phyloP scores from a whole-genome alignment of 768 basidiomycete species.

The Dendrothele bispora region DNA sequence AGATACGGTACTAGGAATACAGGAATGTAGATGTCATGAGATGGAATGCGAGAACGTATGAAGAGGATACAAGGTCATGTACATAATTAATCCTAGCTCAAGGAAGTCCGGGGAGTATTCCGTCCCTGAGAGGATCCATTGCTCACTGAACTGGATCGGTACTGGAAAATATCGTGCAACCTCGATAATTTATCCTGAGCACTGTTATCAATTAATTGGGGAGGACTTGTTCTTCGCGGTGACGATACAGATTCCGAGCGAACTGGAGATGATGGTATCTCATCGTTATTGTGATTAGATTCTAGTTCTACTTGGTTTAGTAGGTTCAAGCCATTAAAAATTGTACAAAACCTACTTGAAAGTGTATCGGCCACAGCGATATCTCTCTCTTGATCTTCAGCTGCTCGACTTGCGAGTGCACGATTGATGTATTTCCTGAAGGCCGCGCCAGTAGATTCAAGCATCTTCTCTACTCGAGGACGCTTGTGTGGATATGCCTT shows the following conservation, averaged over 20 bases:
- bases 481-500: conserved; percentile 88
- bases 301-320: conserved; percentile 53
- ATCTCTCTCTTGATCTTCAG: conserved; percentile 79
- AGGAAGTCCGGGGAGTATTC: conserved; percentile 28
- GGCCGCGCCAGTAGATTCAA: conserved; percentile 85
- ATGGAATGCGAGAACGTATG: conserved; percentile 8
- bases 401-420: conserved; percentile 84
- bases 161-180: conserved; percentile 81
- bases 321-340: conserved; percentile 10
- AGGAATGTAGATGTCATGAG: not conserved
- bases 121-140: conserved; percentile 41
- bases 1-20: not conserved
- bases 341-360: conserved; percentile 55
- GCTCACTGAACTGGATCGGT: conserved; percentile 66
- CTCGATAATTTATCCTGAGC: conserved; percentile 70
- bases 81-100: conserved; percentile 19
- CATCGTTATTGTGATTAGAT: conserved; percentile 48
- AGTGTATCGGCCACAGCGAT: conserved; percentile 82
- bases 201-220: conserved; percentile 35
- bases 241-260: conserved; percentile 21
- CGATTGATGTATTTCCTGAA: conserved; percentile 92
- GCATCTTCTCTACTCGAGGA: conserved; percentile 80
- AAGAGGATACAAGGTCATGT: not conserved
- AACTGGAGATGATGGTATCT: conserved; percentile 29
- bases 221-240: conserved; percentile 34